Conservation (phyloP, 305 asterid species). For the Withania somnifera region DNA sequence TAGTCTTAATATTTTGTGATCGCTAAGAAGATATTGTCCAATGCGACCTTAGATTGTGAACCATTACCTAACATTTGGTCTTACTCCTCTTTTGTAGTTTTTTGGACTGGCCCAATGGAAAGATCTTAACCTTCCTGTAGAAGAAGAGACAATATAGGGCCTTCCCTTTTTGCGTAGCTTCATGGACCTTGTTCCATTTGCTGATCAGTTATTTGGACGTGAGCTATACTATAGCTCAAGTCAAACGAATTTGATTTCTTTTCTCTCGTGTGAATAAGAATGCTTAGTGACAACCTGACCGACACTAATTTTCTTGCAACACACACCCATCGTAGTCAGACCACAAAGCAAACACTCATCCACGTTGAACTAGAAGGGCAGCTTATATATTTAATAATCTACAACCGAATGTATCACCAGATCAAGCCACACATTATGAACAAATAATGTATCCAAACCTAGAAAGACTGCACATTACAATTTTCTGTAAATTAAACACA, state of each 20-base stretch:
- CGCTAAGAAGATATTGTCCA: background rate
- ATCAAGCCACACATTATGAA: background rate
- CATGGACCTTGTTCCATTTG: too few relatives aligned
- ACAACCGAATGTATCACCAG: background rate
- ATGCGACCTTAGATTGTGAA: background rate
- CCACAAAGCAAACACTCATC: background rate
- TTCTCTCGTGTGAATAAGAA: background rate
- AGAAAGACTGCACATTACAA: background rate
- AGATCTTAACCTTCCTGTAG: background rate
- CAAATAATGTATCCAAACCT: background rate
- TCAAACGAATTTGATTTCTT: background rate
- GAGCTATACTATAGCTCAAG: background rate
- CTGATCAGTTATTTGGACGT: background rate
- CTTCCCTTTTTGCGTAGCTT: background rate
- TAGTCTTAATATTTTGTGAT: background rate
- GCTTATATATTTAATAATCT: background rate
- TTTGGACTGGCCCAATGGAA: background rate
- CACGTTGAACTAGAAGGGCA: background rate
- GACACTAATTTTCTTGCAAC: background rate
- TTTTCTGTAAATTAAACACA: slow-evolving; percentile 1
- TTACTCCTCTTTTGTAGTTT: background rate
- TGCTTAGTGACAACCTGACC: background rate
- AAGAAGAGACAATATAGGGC: background rate
- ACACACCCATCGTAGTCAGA: background rate
- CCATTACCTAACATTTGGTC: background rate